A percentile compares a stretch with the other conserved stretches of the same genome.
These are phyloP conservation scores for Scenedesmus sp. DNA, from an alignment of 163 green algal species.

Conservation along the genomic window DNA sequence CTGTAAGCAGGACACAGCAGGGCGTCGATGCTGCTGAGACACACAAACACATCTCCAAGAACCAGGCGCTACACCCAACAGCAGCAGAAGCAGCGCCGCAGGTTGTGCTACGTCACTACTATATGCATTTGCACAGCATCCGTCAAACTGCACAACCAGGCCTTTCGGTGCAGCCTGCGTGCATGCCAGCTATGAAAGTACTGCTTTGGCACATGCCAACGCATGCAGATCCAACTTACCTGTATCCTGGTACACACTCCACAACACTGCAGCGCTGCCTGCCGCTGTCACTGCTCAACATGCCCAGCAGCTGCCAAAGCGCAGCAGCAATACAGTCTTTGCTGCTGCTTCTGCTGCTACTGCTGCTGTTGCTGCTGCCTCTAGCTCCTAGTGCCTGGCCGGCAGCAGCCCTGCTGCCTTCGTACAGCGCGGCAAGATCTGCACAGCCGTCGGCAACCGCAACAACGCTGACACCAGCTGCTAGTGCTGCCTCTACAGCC, in stretches of 20 bases:
- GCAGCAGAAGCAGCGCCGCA: background rate
- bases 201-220: background rate
- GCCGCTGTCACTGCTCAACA: background rate
- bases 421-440: background rate
- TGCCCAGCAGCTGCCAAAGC: background rate
- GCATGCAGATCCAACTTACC: background rate
- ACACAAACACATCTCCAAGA: background rate
- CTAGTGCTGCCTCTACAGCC: slow-evolving; percentile 1
- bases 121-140: background rate
- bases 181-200: background rate
- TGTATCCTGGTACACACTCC: slow-evolving; percentile 30
- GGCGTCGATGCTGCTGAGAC: background rate
- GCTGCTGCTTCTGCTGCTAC: background rate
- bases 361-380: slow-evolving; percentile 10
- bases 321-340: background rate
- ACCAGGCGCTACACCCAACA: background rate
- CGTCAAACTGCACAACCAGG: background rate
- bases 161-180: background rate
- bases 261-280: background rate
- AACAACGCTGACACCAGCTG: slow-evolving; percentile 17
- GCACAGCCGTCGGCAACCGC: background rate
- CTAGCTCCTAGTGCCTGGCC: background rate
- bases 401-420: too few relatives aligned
- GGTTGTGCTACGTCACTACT: background rate
- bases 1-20: background rate